phyloP scores from a whole-genome alignment of 2,329 filamentous ascomycete genomes.

The Dactylellina parvicollis region DNA sequence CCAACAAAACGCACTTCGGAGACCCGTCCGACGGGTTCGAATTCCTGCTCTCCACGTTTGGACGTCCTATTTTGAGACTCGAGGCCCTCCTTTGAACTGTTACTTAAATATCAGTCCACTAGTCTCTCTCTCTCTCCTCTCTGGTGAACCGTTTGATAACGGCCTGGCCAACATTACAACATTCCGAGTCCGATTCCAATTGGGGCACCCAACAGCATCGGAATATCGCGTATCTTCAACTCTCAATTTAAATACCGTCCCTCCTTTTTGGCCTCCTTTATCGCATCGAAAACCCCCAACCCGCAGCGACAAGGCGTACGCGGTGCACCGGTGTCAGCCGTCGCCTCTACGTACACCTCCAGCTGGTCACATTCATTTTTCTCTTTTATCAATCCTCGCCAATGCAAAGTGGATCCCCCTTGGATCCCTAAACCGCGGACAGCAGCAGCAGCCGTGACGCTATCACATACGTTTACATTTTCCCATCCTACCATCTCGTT shows the following conservation, averaged over 20 bases:
- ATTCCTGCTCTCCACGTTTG: background rate
- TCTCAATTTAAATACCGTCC: background rate
- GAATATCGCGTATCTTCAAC: slow-evolving; percentile 32
- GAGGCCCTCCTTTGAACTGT: background rate
- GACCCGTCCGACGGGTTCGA: background rate
- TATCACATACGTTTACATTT: background rate
- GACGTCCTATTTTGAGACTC: background rate
- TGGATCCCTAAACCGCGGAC: background rate
- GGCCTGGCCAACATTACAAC: background rate
- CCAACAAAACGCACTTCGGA: slow-evolving; percentile 32
- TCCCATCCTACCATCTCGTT: background rate
- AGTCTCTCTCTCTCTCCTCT: no score
- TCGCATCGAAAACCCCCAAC: slow-evolving; percentile 5
- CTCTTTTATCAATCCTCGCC: background rate
- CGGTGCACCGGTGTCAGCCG: slow-evolving; percentile 8
- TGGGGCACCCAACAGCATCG: slow-evolving; percentile 8
- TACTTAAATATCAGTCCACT: background rate
- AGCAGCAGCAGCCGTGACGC: background rate
- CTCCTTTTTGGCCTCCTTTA: slow-evolving; percentile 1
- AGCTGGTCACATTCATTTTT: slow-evolving; percentile 1
- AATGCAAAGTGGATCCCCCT: slow-evolving; percentile 12
- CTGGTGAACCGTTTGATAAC: no score
- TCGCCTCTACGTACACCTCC: background rate
- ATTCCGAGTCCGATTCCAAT: background rate
- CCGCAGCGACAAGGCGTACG: no score